phyloP scores from a whole-genome alignment of 768 basidiomycete species.

The Trametes gibbosa region DNA sequence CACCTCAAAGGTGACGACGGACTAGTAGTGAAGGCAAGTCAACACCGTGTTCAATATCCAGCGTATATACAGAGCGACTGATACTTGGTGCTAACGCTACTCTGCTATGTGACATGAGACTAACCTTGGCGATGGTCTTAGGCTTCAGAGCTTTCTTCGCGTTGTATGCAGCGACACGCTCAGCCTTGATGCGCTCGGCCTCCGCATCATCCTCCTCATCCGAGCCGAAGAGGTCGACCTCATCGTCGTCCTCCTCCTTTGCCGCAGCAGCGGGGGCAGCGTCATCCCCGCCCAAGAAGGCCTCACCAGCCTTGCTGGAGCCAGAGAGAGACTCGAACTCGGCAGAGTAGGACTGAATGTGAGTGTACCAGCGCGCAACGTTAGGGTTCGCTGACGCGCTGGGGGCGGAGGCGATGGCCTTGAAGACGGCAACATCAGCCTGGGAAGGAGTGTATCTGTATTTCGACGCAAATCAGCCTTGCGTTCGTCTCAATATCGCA shows the following conservation, averaged over 20 bases:
- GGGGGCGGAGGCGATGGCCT: constrained; percentile 67
- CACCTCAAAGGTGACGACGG: constrained; percentile 95
- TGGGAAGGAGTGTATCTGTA: constrained; percentile 87
- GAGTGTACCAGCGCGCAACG: constrained; percentile 88
- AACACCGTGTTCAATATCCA: constrained; percentile 5
- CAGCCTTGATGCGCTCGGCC: constrained; percentile 65
- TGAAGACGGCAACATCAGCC: constrained; percentile 92
- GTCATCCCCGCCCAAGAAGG: constrained; percentile 56
- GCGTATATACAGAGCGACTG: constrained; percentile 7
- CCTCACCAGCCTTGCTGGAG: constrained; percentile 77
- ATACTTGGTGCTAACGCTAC: background rate
- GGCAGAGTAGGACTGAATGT: constrained; percentile 82
- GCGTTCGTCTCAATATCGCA: background rate
- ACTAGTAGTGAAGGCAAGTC: constrained; percentile 46
- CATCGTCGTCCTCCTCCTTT: constrained; percentile 38
- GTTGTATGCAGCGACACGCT: constrained; percentile 92
- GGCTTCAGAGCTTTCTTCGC: constrained; percentile 91
- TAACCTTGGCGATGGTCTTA: constrained; percentile 84
- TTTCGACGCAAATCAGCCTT: background rate
- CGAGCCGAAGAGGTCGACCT: constrained; percentile 80
- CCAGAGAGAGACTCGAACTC: constrained; percentile 82
- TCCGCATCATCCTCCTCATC: constrained; percentile 47
- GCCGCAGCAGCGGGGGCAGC: constrained; percentile 43
- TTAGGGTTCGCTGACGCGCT: constrained; percentile 65
- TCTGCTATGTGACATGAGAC: constrained; percentile 16